Conservation (phyloP, 2,329 filamentous ascomycete species). For the Fusarium xyrophilum region DNA sequence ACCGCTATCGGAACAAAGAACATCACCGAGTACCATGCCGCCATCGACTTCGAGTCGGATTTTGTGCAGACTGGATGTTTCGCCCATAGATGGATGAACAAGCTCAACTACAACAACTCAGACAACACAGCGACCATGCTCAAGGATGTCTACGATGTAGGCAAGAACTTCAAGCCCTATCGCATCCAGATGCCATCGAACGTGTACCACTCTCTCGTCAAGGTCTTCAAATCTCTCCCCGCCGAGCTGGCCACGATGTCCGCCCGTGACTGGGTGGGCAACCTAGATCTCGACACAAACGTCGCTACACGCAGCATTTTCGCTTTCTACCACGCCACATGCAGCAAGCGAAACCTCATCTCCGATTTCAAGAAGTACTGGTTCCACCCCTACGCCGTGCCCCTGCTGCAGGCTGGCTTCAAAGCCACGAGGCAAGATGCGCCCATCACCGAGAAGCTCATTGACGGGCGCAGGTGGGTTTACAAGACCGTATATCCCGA, state of each 20-base stretch:
- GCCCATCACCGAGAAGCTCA: conserved; percentile 38
- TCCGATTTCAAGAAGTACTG: conserved; percentile 47
- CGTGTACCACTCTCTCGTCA: conserved; percentile 14
- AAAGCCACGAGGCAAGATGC: conserved; percentile 34
- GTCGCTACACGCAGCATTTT: conserved; percentile 47
- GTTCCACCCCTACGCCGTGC: conserved; percentile 48
- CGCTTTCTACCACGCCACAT: conserved; percentile 50
- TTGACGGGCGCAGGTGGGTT: conserved; percentile 45
- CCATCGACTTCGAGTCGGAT: conserved; percentile 29
- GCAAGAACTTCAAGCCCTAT: conserved; percentile 16
- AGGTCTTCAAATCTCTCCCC: conserved; percentile 15
- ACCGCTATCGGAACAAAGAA: conserved; percentile 26
- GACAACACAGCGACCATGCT: conserved; percentile 17
- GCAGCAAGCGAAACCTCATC: conserved; percentile 45
- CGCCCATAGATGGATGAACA: conserved; percentile 24
- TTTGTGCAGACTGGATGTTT: conserved; percentile 28
- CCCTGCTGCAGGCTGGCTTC: conserved; percentile 43
- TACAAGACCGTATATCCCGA: conserved; percentile 24
- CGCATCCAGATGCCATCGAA: conserved; percentile 24
- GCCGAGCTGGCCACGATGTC: conserved; percentile 3
- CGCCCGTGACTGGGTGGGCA: conserved; percentile 23
- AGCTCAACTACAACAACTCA: conserved; percentile 21
- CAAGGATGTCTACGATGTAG: conserved; percentile 17
- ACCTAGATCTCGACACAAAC: conserved; percentile 19
- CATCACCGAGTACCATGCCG: conserved; percentile 21